phyloP scores from a whole-genome alignment of 2,329 filamentous ascomycete genomes.

The Monilinia polystroma region DNA sequence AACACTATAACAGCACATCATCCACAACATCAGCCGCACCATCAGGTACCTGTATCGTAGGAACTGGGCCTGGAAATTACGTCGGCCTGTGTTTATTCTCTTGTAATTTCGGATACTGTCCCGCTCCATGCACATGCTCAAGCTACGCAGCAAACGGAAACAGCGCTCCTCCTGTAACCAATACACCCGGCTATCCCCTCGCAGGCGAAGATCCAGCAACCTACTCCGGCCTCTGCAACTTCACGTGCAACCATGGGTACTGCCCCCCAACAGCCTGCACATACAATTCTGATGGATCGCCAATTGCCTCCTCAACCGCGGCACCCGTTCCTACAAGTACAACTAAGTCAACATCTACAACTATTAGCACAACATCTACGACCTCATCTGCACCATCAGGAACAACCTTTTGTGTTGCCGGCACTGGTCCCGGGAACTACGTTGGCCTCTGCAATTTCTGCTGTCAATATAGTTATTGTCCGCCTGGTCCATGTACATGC shows the following conservation, averaged over 20 bases:
- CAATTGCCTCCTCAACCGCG: neutral
- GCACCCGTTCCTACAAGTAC: neutral
- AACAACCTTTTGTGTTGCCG: slow-evolving; percentile 29
- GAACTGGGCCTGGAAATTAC: slow-evolving; percentile 41
- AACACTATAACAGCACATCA: slow-evolving; percentile 4
- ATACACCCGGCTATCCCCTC: slow-evolving; percentile 13
- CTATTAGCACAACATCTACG: slow-evolving; percentile 18
- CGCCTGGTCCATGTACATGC: slow-evolving; percentile 33
- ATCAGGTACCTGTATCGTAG: slow-evolving; percentile 27
- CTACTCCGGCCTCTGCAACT: slow-evolving; percentile 38
- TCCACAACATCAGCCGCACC: slow-evolving; percentile 19
- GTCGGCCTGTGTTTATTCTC: slow-evolving; percentile 41
- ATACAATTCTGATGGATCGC: neutral
- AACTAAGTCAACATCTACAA: neutral
- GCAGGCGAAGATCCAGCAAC: slow-evolving; percentile 2
- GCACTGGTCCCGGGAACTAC: slow-evolving; percentile 41
- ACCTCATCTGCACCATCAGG: slow-evolving; percentile 22
- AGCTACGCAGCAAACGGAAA: neutral
- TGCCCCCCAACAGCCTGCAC: slow-evolving; percentile 28
- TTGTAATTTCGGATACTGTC: slow-evolving; percentile 33
- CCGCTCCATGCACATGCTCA: slow-evolving; percentile 24
- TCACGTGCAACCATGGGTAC: slow-evolving; percentile 33
- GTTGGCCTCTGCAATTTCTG: slow-evolving; percentile 42
- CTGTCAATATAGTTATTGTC: slow-evolving; percentile 35
- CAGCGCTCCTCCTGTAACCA: neutral